These are phyloP conservation scores for Symmetrospora coprosmae DNA, from an alignment of 768 basidiomycete genomes.

Conservation along the genomic window DNA sequence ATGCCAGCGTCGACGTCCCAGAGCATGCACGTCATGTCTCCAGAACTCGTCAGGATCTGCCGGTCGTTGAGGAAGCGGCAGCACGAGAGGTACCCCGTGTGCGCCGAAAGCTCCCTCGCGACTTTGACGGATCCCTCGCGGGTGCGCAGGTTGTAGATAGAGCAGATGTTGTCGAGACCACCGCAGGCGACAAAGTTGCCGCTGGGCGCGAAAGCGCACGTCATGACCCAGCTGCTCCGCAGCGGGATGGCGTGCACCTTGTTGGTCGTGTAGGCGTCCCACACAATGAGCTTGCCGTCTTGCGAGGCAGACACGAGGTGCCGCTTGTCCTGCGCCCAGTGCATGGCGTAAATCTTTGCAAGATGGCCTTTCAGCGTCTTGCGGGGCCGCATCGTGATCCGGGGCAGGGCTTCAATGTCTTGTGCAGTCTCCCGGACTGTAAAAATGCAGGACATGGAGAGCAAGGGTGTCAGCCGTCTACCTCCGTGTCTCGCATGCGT, in stretches of 20 bases:
- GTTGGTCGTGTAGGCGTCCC: conserved; percentile 99
- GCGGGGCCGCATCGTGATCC: conserved; percentile 90
- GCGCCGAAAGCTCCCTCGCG: conserved; percentile 86
- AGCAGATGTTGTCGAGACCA: conserved; percentile 97
- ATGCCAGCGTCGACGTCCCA: conserved; percentile 99
- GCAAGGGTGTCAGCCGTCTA: neutral
- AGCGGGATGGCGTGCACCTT: conserved; percentile 99
- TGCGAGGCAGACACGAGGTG: conserved; percentile 99
- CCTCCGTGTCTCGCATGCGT: neutral
- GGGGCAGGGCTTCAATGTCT: conserved; percentile 86
- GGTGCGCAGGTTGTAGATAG: conserved; percentile 85
- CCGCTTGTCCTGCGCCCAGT: conserved; percentile 93
- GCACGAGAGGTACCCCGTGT: conserved; percentile 94
- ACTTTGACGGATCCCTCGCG: conserved; percentile 62
- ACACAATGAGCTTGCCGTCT: conserved; percentile 97
- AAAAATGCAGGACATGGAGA: neutral
- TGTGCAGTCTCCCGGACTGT: conserved; percentile 95
- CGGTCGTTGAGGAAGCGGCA: conserved; percentile 97
- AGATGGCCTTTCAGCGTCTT: conserved; percentile 92
- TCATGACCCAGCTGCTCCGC: conserved; percentile 99
- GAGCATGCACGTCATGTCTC: conserved; percentile 99
- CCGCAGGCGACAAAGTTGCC: conserved; percentile 97
- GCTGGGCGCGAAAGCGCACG: conserved; percentile 92
- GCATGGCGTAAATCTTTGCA: conserved; percentile 99
- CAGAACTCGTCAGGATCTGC: conserved; percentile 93